phyloP scores from a whole-genome alignment of 2,329 filamentous ascomycete genomes.

The Daldinia eschscholtzii region DNA sequence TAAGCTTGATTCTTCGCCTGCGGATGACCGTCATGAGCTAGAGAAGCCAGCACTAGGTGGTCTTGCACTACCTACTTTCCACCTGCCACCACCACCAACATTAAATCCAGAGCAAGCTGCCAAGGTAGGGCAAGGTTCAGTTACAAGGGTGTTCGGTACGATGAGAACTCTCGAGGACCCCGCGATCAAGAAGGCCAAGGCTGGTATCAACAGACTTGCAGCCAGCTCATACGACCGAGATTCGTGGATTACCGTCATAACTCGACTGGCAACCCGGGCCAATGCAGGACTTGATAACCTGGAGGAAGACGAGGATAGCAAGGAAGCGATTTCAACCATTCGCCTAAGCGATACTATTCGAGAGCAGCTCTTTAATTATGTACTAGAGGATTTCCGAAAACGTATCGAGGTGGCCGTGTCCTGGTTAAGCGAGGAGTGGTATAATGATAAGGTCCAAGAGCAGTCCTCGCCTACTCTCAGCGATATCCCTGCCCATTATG shows the following conservation, averaged over 20 bases:
- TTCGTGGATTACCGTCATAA: constrained; percentile 90
- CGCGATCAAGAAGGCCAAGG: constrained; percentile 70
- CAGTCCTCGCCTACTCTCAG: constrained; percentile 57
- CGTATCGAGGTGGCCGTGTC: constrained; percentile 91
- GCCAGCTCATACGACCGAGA: constrained; percentile 87
- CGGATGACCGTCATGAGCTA: constrained; percentile 62
- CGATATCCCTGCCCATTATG: constrained; percentile 75
- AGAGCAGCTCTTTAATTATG: constrained; percentile 83
- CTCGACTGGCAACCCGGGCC: constrained; percentile 85
- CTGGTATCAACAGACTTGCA: constrained; percentile 85
- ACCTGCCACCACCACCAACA: constrained; percentile 80
- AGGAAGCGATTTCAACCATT: constrained; percentile 47
- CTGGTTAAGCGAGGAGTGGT: constrained; percentile 99
- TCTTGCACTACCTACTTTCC: constrained; percentile 81
- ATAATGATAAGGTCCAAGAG: constrained; percentile 78
- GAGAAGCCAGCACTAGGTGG: constrained; percentile 61
- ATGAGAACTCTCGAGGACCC: constrained; percentile 80
- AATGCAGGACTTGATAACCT: constrained; percentile 72
- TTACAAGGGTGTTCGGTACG: constrained; percentile 82
- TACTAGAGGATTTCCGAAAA: constrained; percentile 91
- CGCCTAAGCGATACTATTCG: constrained; percentile 77
- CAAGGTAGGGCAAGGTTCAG: constrained; percentile 79
- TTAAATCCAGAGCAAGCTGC: constrained; percentile 78
- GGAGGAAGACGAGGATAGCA: constrained; percentile 69
- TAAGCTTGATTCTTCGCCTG: constrained; percentile 78